These are phyloP conservation scores for Amphicarpaea edgeworthii DNA, from an alignment of 306 rosid genomes.

Conservation along the genomic window DNA sequence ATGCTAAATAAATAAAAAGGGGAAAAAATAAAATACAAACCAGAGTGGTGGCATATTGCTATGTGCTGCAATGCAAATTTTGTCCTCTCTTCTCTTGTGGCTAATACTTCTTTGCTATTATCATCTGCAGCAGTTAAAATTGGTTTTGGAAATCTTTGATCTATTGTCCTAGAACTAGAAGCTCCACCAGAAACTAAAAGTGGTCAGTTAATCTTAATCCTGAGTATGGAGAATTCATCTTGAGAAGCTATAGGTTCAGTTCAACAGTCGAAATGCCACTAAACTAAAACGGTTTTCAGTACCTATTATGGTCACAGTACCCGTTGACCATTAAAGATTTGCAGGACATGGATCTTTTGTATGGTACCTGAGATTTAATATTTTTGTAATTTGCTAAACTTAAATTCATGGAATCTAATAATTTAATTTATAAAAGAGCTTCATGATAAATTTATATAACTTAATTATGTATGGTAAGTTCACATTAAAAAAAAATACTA, in stretches of 20 bases:
- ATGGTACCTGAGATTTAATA: no score
- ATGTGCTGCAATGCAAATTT: slow-evolving; percentile 85
- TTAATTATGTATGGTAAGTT: no score
- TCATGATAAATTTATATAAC: no score
- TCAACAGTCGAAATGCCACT: slow-evolving; percentile 52
- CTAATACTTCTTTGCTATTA: slow-evolving; percentile 68
- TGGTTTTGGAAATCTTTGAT: slow-evolving; percentile 87
- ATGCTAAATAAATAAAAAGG: slow-evolving; percentile 5
- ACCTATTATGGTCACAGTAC: slow-evolving; percentile 89
- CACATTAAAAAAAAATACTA: no score
- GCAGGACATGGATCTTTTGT: slow-evolving; percentile 98
- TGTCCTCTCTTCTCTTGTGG: slow-evolving; percentile 91
- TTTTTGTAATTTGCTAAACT: no score
- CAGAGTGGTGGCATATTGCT: slow-evolving; percentile 86
- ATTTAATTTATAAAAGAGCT: no score
- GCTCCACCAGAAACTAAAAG: slow-evolving; percentile 77
- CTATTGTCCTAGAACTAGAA: slow-evolving; percentile 66
- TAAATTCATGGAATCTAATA: no score
- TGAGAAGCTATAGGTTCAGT: slow-evolving; percentile 68
- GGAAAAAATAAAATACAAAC: slow-evolving; percentile 52
- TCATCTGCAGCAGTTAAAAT: slow-evolving; percentile 75
- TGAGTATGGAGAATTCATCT: no score
- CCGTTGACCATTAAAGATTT: slow-evolving; percentile 81
- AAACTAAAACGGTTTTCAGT: slow-evolving; percentile 77
- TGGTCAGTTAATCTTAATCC: slow-evolving; percentile 90